These are phyloP conservation scores for Arthrobotrys musiformis DNA, from an alignment of 2,329 filamentous ascomycete genomes.

Conservation along the genomic window DNA sequence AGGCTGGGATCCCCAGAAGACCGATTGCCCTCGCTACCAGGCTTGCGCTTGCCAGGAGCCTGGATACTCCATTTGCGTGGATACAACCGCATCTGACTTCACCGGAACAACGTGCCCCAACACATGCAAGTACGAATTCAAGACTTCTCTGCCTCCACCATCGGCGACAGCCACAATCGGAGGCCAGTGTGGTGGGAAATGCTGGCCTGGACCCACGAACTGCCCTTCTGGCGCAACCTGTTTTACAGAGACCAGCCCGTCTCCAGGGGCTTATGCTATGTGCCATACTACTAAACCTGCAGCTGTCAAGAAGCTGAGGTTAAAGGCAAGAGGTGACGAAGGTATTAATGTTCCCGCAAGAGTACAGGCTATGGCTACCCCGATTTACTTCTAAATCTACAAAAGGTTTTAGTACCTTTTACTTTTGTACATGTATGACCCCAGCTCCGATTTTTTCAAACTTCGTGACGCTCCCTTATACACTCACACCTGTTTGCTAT, in stretches of 20 bases:
- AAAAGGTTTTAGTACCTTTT: not conserved
- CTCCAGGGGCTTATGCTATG: slow-evolving; percentile 40
- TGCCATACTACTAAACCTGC: slow-evolving; percentile 32
- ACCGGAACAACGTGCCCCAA: slow-evolving; percentile 28
- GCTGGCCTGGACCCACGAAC: slow-evolving; percentile 51
- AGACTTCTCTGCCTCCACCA: slow-evolving; percentile 11
- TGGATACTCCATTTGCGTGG: slow-evolving; percentile 36
- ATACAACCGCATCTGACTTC: not conserved
- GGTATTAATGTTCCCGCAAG: slow-evolving; percentile 39
- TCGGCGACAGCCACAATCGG: slow-evolving; percentile 41
- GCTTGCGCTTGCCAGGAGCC: slow-evolving; percentile 25
- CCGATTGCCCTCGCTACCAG: slow-evolving; percentile 27
- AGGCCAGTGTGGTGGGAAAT: slow-evolving; percentile 46
- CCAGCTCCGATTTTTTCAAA: not conserved
- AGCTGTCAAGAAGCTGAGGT: not conserved
- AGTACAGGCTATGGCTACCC: slow-evolving; percentile 42
- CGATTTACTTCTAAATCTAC: slow-evolving; percentile 25
- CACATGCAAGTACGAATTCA: slow-evolving; percentile 39
- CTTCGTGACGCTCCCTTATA: slow-evolving; percentile 10
- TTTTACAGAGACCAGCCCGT: slow-evolving; percentile 30
- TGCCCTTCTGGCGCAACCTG: slow-evolving; percentile 37
- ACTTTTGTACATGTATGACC: slow-evolving; percentile 5
- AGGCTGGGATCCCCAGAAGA: slow-evolving; percentile 34
- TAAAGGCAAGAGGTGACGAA: slow-evolving; percentile 32
- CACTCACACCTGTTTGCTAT: not conserved